Evolutionary conservation across 164 flowering plant species (phyloP).

Genomic region (Piper longum): DNA sequence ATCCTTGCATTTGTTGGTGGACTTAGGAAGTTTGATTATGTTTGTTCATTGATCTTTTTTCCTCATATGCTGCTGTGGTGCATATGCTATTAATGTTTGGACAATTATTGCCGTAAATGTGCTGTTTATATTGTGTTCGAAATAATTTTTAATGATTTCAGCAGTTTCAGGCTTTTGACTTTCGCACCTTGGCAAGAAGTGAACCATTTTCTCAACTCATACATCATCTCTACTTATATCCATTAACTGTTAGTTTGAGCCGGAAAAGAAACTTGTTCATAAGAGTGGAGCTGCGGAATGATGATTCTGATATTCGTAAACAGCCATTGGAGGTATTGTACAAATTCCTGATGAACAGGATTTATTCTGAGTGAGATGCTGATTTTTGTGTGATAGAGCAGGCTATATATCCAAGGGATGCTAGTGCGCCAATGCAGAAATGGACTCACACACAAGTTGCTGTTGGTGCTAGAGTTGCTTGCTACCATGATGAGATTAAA

Average conservation of each 20-base stretch:
- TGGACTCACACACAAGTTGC: constrained; percentile 95
- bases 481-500: constrained; percentile 93
- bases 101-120: not conserved
- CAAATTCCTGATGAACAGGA: constrained; percentile 2
- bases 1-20: too few species aligned
- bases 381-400: constrained; percentile 7
- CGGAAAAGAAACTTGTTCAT: constrained; percentile 89
- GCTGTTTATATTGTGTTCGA: not conserved
- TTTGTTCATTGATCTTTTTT: not conserved
- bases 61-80: too few species aligned
- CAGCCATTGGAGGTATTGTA: constrained; percentile 76
- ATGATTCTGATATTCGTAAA: constrained; percentile 67
- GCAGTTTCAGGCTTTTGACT: constrained; percentile 92
- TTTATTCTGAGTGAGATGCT: not conserved
- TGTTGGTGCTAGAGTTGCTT: constrained; percentile 70
- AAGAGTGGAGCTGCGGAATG: constrained; percentile 78
- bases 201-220: constrained; percentile 95
- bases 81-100: too few species aligned
- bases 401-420: constrained; percentile 83
- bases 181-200: constrained; percentile 73
- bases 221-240: constrained; percentile 86
- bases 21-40: not conserved
- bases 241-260: constrained; percentile 72
- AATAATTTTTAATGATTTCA: constrained; percentile 10
- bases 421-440: constrained; percentile 52